A percentile compares a stretch with the other conserved stretches of the same genome.
Conservation (phyloP, 495 filamentous ascomycete species). For the Immersiella caudata region DNA sequence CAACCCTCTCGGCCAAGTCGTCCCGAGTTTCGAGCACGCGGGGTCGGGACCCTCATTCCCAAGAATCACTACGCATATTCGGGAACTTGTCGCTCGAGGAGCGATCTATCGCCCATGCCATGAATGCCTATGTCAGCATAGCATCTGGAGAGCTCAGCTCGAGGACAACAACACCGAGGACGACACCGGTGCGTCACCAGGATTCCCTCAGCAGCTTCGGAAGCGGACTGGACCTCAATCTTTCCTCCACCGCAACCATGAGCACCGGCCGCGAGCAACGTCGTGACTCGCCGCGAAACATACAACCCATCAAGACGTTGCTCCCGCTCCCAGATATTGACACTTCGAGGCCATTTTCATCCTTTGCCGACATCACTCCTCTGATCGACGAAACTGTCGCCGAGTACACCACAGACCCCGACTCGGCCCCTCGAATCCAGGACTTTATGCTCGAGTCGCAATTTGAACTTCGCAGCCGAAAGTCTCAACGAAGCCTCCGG, state of each 20-base stretch:
- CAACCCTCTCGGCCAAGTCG: neutral
- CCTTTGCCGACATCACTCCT: neutral
- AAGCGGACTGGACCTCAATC: slow-evolving; percentile 1
- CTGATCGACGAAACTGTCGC: neutral
- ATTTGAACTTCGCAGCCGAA: neutral
- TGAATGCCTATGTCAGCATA: slow-evolving; percentile 7
- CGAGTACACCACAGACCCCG: neutral
- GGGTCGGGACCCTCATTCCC: neutral
- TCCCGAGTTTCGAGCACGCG: neutral
- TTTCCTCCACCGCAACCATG: neutral
- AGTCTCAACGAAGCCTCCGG: neutral
- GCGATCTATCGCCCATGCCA: neutral
- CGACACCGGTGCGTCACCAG: neutral
- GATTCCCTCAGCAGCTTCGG: slow-evolving; percentile 8
- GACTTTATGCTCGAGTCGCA: neutral
- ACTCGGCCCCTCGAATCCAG: neutral
- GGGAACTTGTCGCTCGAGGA: neutral
- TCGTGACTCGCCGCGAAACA: neutral
- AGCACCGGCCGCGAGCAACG: neutral
- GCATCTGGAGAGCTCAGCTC: neutral
- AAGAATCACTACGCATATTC: neutral
- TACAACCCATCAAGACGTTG: neutral
- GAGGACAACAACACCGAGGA: neutral
- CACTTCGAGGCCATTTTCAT: slow-evolving; percentile 1
- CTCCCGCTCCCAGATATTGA: slow-evolving; percentile 9